phyloP scores from a whole-genome alignment of 2,329 filamentous ascomycete genomes.

The Colletotrichum falcatum region DNA sequence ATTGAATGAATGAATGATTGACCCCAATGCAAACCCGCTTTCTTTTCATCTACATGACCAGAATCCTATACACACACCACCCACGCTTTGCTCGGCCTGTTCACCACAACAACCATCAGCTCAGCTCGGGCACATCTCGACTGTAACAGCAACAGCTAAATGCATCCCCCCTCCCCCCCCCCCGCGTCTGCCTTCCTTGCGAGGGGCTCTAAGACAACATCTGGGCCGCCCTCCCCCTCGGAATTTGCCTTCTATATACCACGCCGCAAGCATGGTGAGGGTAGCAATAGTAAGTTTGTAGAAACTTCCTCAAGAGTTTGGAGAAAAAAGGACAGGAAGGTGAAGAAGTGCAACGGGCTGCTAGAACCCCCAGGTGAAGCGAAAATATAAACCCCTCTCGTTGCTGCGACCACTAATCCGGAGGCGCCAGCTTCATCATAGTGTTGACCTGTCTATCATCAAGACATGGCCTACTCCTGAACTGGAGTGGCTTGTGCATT shows the following conservation, averaged over 20 bases:
- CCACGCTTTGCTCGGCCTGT: neutral
- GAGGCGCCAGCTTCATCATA: constrained; percentile 26
- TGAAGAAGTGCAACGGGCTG: constrained; percentile 24
- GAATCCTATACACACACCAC: neutral
- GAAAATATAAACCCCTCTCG: constrained; percentile 38
- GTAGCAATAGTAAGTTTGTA: constrained; percentile 34
- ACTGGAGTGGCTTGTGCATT: constrained; percentile 39
- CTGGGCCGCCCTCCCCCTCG: neutral
- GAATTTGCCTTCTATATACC: constrained; percentile 32
- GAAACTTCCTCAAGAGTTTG: constrained; percentile 18
- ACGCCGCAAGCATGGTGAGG: constrained; percentile 38
- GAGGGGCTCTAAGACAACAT: constrained; percentile 15
- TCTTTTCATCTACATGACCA: neutral
- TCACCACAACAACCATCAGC: neutral
- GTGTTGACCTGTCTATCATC: constrained; percentile 38
- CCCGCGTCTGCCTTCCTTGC: constrained; percentile 23
- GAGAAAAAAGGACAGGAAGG: constrained; percentile 18
- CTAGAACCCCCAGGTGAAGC: constrained; percentile 31
- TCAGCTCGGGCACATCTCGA: constrained; percentile 5
- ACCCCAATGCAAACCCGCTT: neutral
- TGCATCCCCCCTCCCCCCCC: constrained; percentile 1
- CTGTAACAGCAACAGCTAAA: constrained; percentile 8
- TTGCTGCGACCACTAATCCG: constrained; percentile 38
- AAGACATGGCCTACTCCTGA: constrained; percentile 39
- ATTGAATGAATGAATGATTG: neutral